Percentiles rank a stretch among this genome's conserved stretches.
phyloP scores from a whole-genome alignment of 2,329 filamentous ascomycete species.

The Penicillium sp. region DNA sequence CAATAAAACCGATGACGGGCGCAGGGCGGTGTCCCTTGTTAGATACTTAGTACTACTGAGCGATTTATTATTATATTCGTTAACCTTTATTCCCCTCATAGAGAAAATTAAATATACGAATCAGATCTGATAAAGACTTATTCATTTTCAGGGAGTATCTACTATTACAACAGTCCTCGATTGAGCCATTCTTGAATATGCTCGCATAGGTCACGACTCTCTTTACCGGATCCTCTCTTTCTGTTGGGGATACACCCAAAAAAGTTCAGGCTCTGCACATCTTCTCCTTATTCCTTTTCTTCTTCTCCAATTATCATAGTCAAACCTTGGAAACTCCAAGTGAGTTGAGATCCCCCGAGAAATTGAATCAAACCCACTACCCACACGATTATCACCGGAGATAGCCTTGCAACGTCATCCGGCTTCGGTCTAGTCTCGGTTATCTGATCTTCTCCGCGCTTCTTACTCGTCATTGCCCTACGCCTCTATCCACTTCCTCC shows the following conservation, averaged over 20 bases:
- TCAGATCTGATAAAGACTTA: background rate
- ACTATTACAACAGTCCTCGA: background rate
- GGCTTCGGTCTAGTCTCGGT: constrained; percentile 28
- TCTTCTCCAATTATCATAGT: constrained; percentile 2
- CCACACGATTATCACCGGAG: constrained; percentile 21
- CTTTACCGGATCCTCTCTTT: constrained; percentile 2
- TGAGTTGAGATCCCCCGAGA: constrained; percentile 11
- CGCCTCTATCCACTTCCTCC: constrained; percentile 34
- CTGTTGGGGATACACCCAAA: background rate
- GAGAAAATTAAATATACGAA: constrained; percentile 14
- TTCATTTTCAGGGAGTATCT: background rate
- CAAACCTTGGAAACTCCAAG: constrained; percentile 7
- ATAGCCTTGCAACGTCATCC: constrained; percentile 27
- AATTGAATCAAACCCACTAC: constrained; percentile 25
- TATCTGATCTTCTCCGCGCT: constrained; percentile 33
- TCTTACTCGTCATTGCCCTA: constrained; percentile 31
- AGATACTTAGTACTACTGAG: constrained; percentile 20
- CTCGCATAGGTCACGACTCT: constrained; percentile 2
- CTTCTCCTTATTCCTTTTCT: background rate
- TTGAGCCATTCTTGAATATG: background rate
- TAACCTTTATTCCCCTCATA: constrained; percentile 3
- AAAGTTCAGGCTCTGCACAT: background rate
- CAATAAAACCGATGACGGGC: constrained; percentile 20
- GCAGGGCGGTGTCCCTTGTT: constrained; percentile 23
- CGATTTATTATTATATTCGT: constrained; percentile 27